phyloP scores from a whole-genome alignment of 2,329 filamentous ascomycete species.

The Alternaria arborescens region DNA sequence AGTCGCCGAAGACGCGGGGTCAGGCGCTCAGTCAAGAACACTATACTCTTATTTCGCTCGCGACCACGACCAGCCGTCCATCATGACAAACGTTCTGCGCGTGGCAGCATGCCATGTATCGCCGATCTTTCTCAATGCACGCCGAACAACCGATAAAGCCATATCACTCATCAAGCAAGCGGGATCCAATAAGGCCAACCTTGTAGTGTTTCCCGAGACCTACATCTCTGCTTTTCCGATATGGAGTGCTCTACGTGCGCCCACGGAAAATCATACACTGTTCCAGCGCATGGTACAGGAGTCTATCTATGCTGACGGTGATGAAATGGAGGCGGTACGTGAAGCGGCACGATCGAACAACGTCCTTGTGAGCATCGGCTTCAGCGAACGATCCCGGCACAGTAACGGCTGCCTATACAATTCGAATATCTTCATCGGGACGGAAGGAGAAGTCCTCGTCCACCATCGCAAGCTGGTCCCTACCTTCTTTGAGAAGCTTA shows the following conservation, averaged over 20 bases:
- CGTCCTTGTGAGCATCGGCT: conserved; percentile 59
- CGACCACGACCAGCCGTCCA: not conserved
- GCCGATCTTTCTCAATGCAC: conserved; percentile 59
- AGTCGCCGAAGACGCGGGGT: not conserved
- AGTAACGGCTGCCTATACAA: conserved; percentile 62
- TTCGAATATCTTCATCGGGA: conserved; percentile 59
- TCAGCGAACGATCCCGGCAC: conserved; percentile 58
- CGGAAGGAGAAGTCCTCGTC: conserved; percentile 56
- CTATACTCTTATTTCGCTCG: not conserved
- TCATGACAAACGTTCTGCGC: conserved; percentile 26
- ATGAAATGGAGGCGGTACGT: conserved; percentile 40
- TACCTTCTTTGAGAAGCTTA: conserved; percentile 66
- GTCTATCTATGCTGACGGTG: conserved; percentile 16
- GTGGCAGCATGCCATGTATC: conserved; percentile 42
- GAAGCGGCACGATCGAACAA: conserved; percentile 49
- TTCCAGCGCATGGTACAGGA: conserved; percentile 55
- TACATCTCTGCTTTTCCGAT: conserved; percentile 64
- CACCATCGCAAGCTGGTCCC: conserved; percentile 65
- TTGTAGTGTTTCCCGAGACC: conserved; percentile 64
- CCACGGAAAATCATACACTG: conserved; percentile 60
- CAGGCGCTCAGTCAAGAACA: not conserved
- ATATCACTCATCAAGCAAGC: conserved; percentile 58
- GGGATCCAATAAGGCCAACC: conserved; percentile 54
- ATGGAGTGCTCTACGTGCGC: conserved; percentile 59
- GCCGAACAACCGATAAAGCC: conserved; percentile 58